Evolutionary conservation across 2,329 filamentous ascomycete species (phyloP), one percentile per base, ranked within the genome.

Genomic region (Dothidotthia symphoricarpi): DNA sequence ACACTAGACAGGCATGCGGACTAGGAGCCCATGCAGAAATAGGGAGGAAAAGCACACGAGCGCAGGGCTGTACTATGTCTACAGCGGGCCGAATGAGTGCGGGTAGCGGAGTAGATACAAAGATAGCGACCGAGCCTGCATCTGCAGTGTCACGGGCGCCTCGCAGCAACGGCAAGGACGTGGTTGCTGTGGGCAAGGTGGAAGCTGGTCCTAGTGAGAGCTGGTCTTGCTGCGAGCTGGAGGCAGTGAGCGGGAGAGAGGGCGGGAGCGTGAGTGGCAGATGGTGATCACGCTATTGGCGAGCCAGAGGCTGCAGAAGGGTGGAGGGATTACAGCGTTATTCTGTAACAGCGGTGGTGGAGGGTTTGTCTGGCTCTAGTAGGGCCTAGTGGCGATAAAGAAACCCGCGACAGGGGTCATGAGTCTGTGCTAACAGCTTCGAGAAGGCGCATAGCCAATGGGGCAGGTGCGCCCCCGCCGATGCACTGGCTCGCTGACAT

Each of bases 101-200:
- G 39, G 33, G 13, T 27, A 33, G 30, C 13, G 31, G 30, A 26
- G 33, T 29, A 40, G 36, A 36, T 35, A 36, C 31, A 29, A 43
- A 30, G 41, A 29, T 36, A 35, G 41, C 26, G 36, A 28, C 42
- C 33, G 40, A 34, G 37, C 36, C 39, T 31, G 36, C 39, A 39
- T 31, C 39, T 39, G 43, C 36, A 28, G 39, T 46, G 39, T 33
- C 19, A 43, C 40, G 27, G n/a, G 13, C 13, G 14, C 28, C 34
- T 28, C 10, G 34, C 27, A 26, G 26, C 15, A 30, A 16, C 32
- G 22, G 3, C 3, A 34, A 27, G 33, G 25, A 24, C 12, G 17
- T 24, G 11, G 25, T 34, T 19, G 13, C 32, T 8, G 19, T 7
- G 12, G 7, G 7, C 24, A 7, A 25, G 7, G 12, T 25, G 24